Evolutionary conservation across 2,329 filamentous ascomycete genomes (phyloP).

Genomic region (Hymenoscyphus infarciens): DNA sequence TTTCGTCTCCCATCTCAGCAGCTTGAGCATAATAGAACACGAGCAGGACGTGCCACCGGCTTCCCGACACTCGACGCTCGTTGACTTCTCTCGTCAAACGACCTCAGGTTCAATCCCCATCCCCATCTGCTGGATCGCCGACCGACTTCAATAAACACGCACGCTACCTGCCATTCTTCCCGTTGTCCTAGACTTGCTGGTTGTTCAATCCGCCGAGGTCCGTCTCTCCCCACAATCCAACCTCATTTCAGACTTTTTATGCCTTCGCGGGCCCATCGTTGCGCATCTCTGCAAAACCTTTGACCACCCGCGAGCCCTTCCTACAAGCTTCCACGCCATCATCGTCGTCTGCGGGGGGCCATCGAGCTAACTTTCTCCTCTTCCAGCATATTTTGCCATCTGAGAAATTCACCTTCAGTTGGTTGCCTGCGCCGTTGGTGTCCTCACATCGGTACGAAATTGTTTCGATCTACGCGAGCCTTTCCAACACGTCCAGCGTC

Average conservation of each 20-base stretch:
- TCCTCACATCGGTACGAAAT: conserved; percentile 27
- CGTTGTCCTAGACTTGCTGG: conserved; percentile 12
- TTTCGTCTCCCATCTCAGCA: background rate
- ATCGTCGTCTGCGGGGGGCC: conserved; percentile 13
- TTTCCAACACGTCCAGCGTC: conserved; percentile 18
- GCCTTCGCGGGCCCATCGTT: conserved; percentile 17
- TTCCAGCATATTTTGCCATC: conserved; percentile 13
- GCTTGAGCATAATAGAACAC: background rate
- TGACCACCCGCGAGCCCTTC: conserved; percentile 7
- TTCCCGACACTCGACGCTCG: background rate
- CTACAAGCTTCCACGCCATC: conserved; percentile 8
- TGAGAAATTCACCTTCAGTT: conserved; percentile 21
- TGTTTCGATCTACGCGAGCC: conserved; percentile 27
- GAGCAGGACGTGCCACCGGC: conserved; percentile 1
- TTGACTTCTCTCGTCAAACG: conserved; percentile 1
- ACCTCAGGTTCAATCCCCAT: background rate
- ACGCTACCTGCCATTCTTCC: background rate
- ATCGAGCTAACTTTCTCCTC: conserved; percentile 22
- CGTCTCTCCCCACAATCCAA: conserved; percentile 12
- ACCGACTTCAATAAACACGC: background rate
- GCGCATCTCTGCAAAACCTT: conserved; percentile 20
- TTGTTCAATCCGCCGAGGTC: conserved; percentile 19
- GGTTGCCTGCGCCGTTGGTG: conserved; percentile 26
- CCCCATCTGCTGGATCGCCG: background rate
- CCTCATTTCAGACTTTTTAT: conserved; percentile 13